Conservation (phyloP, 2,329 filamentous ascomycete species). For the Sporothrix luriei region DNA sequence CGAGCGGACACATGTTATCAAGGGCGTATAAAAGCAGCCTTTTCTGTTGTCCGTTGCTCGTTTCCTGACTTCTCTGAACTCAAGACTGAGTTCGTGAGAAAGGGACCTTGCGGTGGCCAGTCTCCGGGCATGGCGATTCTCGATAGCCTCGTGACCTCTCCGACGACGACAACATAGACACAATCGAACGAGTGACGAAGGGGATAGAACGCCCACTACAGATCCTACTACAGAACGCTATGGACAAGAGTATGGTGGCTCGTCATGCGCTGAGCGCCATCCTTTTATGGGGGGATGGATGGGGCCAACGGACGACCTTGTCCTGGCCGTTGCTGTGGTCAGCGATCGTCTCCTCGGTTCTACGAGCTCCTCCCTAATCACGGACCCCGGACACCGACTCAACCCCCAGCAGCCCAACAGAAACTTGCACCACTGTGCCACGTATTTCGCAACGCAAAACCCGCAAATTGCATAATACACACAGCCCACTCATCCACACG, state of each 20-base stretch:
- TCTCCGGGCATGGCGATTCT: neutral
- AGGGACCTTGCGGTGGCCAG: neutral
- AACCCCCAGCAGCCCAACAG: neutral
- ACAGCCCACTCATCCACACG: neutral
- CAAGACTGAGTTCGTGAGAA: neutral
- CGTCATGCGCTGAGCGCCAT: constrained; percentile 16
- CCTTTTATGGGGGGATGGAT: constrained; percentile 7
- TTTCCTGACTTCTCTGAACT: neutral
- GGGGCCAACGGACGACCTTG: constrained; percentile 8
- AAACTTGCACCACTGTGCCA: neutral
- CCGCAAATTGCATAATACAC: constrained; percentile 5
- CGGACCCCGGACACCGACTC: neutral
- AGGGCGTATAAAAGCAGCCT: constrained; percentile 66
- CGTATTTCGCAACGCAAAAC: neutral
- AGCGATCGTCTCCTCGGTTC: neutral
- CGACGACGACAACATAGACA: neutral
- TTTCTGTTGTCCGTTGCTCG: neutral
- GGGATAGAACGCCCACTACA: neutral
- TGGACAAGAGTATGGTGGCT: neutral
- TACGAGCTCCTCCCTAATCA: neutral
- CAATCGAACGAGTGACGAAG: neutral
- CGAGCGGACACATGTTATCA: constrained; percentile 94
- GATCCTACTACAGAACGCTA: neutral
- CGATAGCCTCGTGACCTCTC: neutral
- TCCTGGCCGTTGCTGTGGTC: constrained; percentile 15